Conservation (phyloP, 2,329 filamentous ascomycete species). For the Colletotrichum sp. region DNA sequence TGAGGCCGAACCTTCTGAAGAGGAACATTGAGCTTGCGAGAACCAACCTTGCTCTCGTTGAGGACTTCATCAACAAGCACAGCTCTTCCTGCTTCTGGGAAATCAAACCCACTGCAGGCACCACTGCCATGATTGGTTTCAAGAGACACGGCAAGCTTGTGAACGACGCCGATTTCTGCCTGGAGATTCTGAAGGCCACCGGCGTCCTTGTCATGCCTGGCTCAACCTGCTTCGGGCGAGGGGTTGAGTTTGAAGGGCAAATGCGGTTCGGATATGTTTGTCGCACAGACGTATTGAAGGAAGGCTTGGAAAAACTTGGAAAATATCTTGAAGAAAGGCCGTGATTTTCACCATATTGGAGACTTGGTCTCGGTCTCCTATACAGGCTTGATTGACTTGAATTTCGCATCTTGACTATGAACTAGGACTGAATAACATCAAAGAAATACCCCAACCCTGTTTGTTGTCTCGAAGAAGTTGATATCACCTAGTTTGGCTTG, state of each 20-base stretch:
- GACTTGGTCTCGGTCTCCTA: not conserved
- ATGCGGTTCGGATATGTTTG: conserved; percentile 80
- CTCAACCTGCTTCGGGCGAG: conserved; percentile 72
- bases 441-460: not conserved
- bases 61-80: conserved; percentile 70
- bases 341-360: not conserved
- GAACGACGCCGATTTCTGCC: conserved; percentile 74
- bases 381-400: conserved; percentile 35
- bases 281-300: conserved; percentile 70
- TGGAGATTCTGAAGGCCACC: conserved; percentile 68
- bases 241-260: conserved; percentile 72
- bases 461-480: not conserved
- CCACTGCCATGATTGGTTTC: conserved; percentile 79
- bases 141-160: conserved; percentile 63
- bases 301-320: conserved; percentile 61
- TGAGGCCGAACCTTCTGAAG: conserved; percentile 46
- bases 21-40: conserved; percentile 72
- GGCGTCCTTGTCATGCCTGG: conserved; percentile 80
- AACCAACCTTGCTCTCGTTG: conserved; percentile 68
- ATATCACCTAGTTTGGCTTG: not conserved
- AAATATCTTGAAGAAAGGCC: conserved; percentile 37
- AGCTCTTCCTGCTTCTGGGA: conserved; percentile 70
- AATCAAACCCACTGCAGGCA: conserved; percentile 77
- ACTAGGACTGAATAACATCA: not conserved
- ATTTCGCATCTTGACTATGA: conserved; percentile 4